Percentiles rank a stretch among this genome's conserved stretches.
These are phyloP conservation scores for Chaetomiaceae sp. DNA, from an alignment of 2,329 filamentous ascomycete species.

Conservation along the genomic window DNA sequence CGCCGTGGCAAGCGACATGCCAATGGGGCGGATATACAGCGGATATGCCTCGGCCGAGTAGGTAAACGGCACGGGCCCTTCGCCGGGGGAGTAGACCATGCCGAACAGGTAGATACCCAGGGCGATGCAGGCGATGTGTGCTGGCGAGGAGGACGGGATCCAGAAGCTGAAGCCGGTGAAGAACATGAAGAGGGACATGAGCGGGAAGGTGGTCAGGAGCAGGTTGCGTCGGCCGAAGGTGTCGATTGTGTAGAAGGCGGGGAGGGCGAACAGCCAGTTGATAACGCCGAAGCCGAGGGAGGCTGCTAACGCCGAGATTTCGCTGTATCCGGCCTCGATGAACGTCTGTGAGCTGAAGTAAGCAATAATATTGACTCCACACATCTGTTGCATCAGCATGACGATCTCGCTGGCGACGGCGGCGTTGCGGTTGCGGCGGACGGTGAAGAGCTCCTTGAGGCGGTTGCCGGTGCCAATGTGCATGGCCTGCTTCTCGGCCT, in stretches of 20 bases:
- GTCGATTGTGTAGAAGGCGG: constrained; percentile 62
- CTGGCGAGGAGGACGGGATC: constrained; percentile 61
- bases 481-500: constrained; percentile 52
- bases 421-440: constrained; percentile 65
- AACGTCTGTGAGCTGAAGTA: constrained; percentile 63
- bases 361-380: constrained; percentile 55
- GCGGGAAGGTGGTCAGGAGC: constrained; percentile 61
- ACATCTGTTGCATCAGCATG: constrained; percentile 76
- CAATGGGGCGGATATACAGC: constrained; percentile 65
- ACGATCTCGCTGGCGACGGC: constrained; percentile 72
- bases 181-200: constrained; percentile 53
- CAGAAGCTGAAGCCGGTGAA: constrained; percentile 50
- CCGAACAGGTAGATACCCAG: constrained; percentile 58
- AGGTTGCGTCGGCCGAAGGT: constrained; percentile 61
- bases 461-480: constrained; percentile 53
- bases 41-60: constrained; percentile 69
- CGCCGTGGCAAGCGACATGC: constrained; percentile 66
- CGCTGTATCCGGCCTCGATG: constrained; percentile 49
- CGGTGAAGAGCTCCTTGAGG: constrained; percentile 62
- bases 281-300: constrained; percentile 63
- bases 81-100: constrained; percentile 60
- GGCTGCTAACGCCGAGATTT: constrained; percentile 54
- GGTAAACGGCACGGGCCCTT: constrained; percentile 64
- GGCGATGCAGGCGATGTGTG: constrained; percentile 38
- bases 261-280: constrained; percentile 63